Evolutionary conservation across 1,139 yeast genomes (phyloP).

Genomic region (Martiniozyma asiatica): DNA sequence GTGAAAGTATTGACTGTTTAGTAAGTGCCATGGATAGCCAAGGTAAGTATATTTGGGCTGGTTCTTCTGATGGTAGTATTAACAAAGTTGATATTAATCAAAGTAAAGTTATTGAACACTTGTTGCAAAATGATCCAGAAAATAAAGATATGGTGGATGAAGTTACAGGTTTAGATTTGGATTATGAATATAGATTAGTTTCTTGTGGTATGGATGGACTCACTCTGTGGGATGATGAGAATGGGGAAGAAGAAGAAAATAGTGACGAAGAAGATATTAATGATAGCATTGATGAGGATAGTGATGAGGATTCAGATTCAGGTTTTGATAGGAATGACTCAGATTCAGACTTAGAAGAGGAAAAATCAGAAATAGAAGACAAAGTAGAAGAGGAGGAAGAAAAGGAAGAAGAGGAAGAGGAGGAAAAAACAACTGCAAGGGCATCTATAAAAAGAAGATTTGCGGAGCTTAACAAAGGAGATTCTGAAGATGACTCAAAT

Average conservation of each 20-base stretch:
- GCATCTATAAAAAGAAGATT: slow-evolving; percentile 10
- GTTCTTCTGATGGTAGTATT: slow-evolving; percentile 72
- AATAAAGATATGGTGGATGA: slow-evolving; percentile 24
- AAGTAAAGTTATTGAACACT: slow-evolving; percentile 54
- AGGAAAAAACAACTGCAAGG: slow-evolving; percentile 10
- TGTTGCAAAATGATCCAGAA: slow-evolving; percentile 47
- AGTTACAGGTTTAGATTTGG: slow-evolving; percentile 65
- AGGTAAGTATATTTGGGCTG: slow-evolving; percentile 63
- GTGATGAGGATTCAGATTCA: slow-evolving; percentile 10
- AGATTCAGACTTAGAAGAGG: neutral
- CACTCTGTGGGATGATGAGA: slow-evolving; percentile 49
- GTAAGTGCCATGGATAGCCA: slow-evolving; percentile 68
- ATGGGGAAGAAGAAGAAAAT: slow-evolving; percentile 20
- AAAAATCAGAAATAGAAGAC: neutral
- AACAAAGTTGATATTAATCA: slow-evolving; percentile 53
- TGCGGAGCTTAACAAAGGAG: slow-evolving; percentile 6
- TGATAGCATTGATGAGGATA: slow-evolving; percentile 7
- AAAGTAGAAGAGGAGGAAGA: slow-evolving; percentile 9
- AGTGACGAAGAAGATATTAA: slow-evolving; percentile 17
- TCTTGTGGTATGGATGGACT: slow-evolving; percentile 76
- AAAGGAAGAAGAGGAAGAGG: slow-evolving; percentile 16
- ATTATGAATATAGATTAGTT: slow-evolving; percentile 62
- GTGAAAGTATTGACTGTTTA: slow-evolving; percentile 69
- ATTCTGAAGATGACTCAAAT: slow-evolving; percentile 5
- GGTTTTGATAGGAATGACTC: neutral